A percentile compares a stretch with the other conserved stretches of the same genome.
These are phyloP conservation scores for Phytophthora fragariaefolia DNA, from an alignment of 352 stramenopile species.

Conservation along the genomic window DNA sequence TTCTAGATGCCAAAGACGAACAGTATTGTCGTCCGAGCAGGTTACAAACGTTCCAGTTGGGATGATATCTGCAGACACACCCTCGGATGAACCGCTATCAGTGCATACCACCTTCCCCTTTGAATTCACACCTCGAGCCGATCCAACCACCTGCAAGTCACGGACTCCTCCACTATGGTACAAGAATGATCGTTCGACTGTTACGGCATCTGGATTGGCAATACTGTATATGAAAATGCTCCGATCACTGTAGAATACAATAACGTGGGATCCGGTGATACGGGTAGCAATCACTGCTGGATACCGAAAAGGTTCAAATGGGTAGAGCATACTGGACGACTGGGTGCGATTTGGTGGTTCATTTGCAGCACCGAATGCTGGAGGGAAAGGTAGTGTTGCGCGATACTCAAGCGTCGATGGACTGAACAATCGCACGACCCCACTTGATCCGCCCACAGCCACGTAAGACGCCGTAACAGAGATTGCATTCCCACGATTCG, in stretches of 20 bases:
- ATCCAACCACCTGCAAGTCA: conserved; percentile 66
- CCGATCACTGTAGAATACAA: conserved; percentile 81
- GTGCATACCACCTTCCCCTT: conserved; percentile 69
- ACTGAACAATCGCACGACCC: conserved; percentile 77
- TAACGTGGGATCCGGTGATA: conserved; percentile 64
- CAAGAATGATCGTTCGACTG: conserved; percentile 77
- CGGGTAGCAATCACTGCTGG: conserved; percentile 63
- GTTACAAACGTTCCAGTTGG: conserved; percentile 84
- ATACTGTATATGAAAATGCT: conserved; percentile 85
- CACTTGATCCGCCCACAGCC: conserved; percentile 65
- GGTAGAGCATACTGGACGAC: conserved; percentile 44
- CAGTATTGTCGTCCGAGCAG: conserved; percentile 86
- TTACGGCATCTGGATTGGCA: conserved; percentile 50
- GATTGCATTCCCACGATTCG: conserved; percentile 63
- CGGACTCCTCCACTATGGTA: conserved; percentile 79
- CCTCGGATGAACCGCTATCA: conserved; percentile 21
- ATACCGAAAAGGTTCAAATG: conserved; percentile 60
- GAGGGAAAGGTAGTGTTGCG: conserved; percentile 75
- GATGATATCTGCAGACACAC: conserved; percentile 22
- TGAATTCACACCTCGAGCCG: conserved; percentile 53
- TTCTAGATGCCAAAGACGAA: conserved; percentile 89
- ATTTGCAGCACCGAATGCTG: conserved; percentile 65
- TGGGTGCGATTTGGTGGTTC: conserved; percentile 4
- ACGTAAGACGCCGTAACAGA: conserved; percentile 81
- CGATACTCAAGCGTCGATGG: conserved; percentile 78